phyloP scores from a whole-genome alignment of 2,329 filamentous ascomycete genomes.

The Penicillium thymicola region DNA sequence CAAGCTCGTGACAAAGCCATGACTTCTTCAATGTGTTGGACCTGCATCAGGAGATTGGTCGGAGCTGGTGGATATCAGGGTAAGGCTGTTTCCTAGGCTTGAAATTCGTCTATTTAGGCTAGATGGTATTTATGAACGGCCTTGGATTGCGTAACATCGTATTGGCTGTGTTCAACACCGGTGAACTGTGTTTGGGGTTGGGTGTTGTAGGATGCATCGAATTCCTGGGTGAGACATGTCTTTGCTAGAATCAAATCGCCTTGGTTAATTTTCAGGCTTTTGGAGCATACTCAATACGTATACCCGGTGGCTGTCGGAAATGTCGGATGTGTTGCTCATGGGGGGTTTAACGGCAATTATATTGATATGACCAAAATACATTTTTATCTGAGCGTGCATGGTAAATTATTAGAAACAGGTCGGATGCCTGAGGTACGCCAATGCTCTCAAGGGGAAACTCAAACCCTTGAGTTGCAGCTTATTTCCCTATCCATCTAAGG shows the following conservation, averaged over 20 bases:
- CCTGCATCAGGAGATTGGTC: neutral
- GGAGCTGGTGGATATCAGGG: neutral
- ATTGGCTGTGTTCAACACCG: neutral
- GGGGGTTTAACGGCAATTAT: neutral
- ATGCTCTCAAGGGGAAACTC: neutral
- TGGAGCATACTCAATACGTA: no score
- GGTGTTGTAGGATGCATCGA: neutral
- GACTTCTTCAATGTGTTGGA: neutral
- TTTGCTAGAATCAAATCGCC: neutral
- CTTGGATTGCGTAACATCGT: neutral
- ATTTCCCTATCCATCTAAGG: neutral
- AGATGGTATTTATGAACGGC: neutral
- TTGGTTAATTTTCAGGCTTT: neutral
- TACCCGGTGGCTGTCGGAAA: neutral
- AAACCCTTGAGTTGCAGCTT: slow-evolving; percentile 5
- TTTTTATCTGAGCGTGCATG: neutral
- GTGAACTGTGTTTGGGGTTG: neutral
- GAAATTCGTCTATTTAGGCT: neutral
- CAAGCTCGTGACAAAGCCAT: neutral
- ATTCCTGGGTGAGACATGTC: neutral
- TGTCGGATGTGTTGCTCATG: neutral
- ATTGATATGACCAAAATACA: neutral
- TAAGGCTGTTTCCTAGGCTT: neutral
- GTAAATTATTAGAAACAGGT: neutral
- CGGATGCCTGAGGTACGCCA: neutral